These are phyloP conservation scores for Fusarium annulatum DNA, from an alignment of 2,329 filamentous ascomycete genomes.

Conservation along the genomic window DNA sequence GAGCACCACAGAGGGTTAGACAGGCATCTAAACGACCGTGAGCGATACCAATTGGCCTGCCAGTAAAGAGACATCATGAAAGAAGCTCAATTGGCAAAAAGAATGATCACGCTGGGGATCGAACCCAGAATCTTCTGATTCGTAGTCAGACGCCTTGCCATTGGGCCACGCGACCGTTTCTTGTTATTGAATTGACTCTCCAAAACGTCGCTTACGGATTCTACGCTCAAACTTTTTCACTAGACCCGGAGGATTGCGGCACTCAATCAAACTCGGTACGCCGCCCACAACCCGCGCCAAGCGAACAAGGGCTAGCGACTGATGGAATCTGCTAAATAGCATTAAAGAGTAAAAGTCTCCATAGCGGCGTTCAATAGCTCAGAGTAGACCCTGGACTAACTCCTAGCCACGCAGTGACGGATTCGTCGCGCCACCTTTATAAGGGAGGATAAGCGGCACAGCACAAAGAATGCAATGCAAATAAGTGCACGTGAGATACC, in stretches of 20 bases:
- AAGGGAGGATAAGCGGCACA: slow-evolving; percentile 17
- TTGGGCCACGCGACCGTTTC: slow-evolving; percentile 34
- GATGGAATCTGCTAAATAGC: background rate
- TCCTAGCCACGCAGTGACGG: background rate
- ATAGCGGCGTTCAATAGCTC: background rate
- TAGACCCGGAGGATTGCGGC: background rate
- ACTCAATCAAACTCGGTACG: background rate
- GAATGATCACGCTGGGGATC: slow-evolving; percentile 41
- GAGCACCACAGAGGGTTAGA: rapidly evolving
- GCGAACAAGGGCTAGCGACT: background rate
- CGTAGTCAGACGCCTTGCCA: slow-evolving; percentile 47
- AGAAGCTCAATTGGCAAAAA: background rate
- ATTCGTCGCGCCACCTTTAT: background rate
- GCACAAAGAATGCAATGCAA: slow-evolving; percentile 14
- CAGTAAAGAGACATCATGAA: background rate
- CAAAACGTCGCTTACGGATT: background rate
- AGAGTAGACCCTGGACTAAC: background rate
- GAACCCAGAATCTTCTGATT: slow-evolving; percentile 47
- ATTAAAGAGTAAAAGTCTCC: background rate
- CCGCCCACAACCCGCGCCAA: background rate
- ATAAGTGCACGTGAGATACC: slow-evolving; percentile 9
- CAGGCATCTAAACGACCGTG: background rate
- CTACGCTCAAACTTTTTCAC: too few species aligned
- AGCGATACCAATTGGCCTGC: background rate
- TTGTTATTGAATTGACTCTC: background rate